Conservation (phyloP, 2,329 filamentous ascomycete genomes). For the Penicillium griseofulvum region DNA sequence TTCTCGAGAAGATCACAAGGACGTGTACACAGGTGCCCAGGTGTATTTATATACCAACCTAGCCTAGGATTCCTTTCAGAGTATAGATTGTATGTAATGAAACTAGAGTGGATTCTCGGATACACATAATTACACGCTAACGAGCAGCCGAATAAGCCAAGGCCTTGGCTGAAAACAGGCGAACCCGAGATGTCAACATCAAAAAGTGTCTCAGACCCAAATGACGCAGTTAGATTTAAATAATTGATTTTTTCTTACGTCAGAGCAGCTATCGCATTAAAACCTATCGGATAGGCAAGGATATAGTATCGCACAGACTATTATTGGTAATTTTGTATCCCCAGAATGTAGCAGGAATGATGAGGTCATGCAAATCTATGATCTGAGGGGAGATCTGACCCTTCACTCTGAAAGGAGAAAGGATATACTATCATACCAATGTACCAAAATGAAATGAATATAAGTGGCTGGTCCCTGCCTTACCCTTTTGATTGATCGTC, state of each 20-base stretch:
- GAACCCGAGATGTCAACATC: background rate
- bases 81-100: no score
- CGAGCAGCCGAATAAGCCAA: background rate
- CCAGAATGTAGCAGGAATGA: background rate
- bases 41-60: background rate
- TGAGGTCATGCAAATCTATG: constrained; percentile 7
- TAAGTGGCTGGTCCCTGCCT: constrained; percentile 18
- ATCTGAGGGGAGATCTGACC: constrained; percentile 2
- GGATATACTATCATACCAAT: background rate
- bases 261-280: background rate
- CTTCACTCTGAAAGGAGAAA: constrained; percentile 6
- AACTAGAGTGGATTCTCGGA: background rate
- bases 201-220: background rate
- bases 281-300: background rate
- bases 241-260: background rate
- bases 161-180: background rate
- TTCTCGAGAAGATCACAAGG: background rate
- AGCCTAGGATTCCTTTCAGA: no score
- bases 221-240: background rate
- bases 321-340: background rate
- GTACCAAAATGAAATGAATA: background rate
- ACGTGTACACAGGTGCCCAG: no score
- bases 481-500: constrained; percentile 18
- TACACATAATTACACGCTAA: constrained; percentile 2
- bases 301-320: background rate